Evolutionary conservation across 2,329 filamentous ascomycete species (phyloP), one percentile per base, ranked within the genome.

Genomic region (Aspergillus proliferans): DNA sequence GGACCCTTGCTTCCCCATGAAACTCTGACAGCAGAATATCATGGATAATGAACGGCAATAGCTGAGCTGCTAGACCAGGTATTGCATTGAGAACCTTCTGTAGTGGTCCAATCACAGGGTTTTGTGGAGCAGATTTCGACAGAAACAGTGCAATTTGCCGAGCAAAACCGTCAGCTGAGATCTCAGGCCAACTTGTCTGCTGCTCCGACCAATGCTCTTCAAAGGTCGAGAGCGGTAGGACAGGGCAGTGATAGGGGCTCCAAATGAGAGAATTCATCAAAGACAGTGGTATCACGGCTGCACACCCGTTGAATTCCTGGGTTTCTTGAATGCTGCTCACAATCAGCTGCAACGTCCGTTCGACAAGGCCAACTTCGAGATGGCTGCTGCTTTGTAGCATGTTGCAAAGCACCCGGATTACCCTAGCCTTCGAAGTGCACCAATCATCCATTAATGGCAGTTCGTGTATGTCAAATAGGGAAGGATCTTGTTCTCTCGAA

Each of bases 1-100:
- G 86, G 28, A 83, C 71, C 1, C 68, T 71, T 53, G 82, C 79
- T 24, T 83, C 78, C 36, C 77, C 76, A 24, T 85, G 78, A n/a
- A 79, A 69, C 59, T 92, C 85, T 38, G 81, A 79, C 1, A 83
- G 73, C 0, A 98, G 76, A 14, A 90, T 83, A 39, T 95, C 75
- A 67, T 98, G 94, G 3, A 95, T 74, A 47, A 97, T 80, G 56
- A 88, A 94, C 0, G 91, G 90, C 45, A 97, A 85, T 0, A 88
- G 76, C 39, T 83, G 79, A 52, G 84, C 79, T 0, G 90, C 86
- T 61, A 96, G 83, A 0, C 81, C 80, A 38, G 81, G 77, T 22
- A 92, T 81, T 10, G 78, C 76, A 10, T 74, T 68, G 4, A 96
- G 72, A 36, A 93, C 78, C 4, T 81, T 80, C 1, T 80, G 74